Evolutionary conservation across 2,329 filamentous ascomycete species (phyloP), one percentile per base, ranked within the genome.

Genomic region (Cercospora citrullina): DNA sequence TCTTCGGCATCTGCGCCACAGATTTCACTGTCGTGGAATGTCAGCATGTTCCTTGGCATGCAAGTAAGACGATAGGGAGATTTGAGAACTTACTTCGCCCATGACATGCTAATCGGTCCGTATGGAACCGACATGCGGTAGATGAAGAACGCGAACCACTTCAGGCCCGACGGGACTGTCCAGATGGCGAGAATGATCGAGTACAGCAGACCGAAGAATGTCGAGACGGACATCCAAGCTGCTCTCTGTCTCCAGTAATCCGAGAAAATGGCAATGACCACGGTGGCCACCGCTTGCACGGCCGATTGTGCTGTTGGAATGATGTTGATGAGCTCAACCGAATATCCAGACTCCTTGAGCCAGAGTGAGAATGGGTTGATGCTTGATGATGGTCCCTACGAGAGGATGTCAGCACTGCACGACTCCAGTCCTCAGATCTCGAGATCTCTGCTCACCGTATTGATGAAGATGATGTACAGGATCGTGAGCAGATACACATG

Each of bases 381-480:
- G 60, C 68, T 70, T 14, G 68, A 70, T 8, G 69, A 72, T 21
- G 72, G 71, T 3, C 72, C 69, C 65, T 72, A 28, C 9, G 16
- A 26, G 2, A 33, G 7, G 6, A 9, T 2, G 23, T 58, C 28
- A 58, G 55, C 30, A 6, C 7, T 18, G 55, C 30, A 31, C 5
- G 4, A 10, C 1, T n/a, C 60, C 42, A 45, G 18, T 16, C 18
- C 12, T 23, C 14, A 10, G 2, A 16, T 4, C 1, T 1, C 12
- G 0, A 4, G 1, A 39, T 26, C 0, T 16, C 33, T 16, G 0
- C 75, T 69, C 75, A 83, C 75, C 82, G 82, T 75, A 75, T 91
- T 90, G 77, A 89, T 89, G 80, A 90, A 90, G 51, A 86, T 77
- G 63, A 90, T 82, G 74, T 90, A 91, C 1, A 90, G 77, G 0